Conservation (phyloP, 1,139 yeast genomes). For the Pichia sp. region DNA sequence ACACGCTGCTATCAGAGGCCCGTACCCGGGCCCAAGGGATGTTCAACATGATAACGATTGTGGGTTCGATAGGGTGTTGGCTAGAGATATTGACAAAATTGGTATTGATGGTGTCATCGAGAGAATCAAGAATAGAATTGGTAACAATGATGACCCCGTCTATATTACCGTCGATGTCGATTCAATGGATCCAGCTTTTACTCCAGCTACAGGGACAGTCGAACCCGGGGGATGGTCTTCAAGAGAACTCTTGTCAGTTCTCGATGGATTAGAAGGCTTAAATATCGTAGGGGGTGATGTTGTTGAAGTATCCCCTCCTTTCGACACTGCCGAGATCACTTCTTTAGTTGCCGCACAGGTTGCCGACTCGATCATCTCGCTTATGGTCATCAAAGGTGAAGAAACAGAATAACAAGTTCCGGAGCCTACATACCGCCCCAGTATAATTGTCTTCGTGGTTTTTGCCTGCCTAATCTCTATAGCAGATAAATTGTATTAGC, state of each 20-base stretch:
- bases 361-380: conserved; percentile 34
- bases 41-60: conserved; percentile 59
- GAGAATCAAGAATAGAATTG: conserved; percentile 45
- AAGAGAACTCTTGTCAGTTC: conserved; percentile 60
- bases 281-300: conserved; percentile 54
- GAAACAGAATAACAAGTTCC: background rate
- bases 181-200: conserved; percentile 75
- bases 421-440: background rate
- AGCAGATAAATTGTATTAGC: background rate
- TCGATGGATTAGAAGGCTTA: conserved; percentile 45
- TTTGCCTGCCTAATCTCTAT: background rate
- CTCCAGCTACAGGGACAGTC: conserved; percentile 81
- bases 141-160: conserved; percentile 56
- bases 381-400: conserved; percentile 34
- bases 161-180: conserved; percentile 74
- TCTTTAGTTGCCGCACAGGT: conserved; percentile 52
- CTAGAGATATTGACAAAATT: conserved; percentile 57
- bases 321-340: conserved; percentile 49
- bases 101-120: conserved; percentile 54
- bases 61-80: conserved; percentile 21
- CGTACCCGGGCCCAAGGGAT: conserved; percentile 53
- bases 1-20: conserved; percentile 71
- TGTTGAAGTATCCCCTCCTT: conserved; percentile 58
- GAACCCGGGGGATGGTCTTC: conserved; percentile 81
- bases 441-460: background rate